phyloP scores from a whole-genome alignment of 2,329 filamentous ascomycete genomes.

The Setomelanomma holmii region DNA sequence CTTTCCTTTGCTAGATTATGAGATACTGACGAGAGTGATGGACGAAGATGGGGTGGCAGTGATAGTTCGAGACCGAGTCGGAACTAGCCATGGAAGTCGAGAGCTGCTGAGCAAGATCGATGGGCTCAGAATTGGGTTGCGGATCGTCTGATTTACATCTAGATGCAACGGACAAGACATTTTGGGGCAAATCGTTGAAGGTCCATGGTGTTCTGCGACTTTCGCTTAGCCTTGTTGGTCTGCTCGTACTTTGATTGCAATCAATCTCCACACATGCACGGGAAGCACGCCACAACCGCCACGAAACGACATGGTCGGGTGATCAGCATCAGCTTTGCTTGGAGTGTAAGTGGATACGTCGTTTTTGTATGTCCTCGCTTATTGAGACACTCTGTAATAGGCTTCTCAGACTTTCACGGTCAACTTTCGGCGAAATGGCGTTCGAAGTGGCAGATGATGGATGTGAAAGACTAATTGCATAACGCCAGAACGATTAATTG shows the following conservation, averaged over 20 bases:
- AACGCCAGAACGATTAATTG: not conserved
- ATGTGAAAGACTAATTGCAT: not conserved
- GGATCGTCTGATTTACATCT: not conserved
- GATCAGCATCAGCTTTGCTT: not conserved
- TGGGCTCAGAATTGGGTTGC: not conserved
- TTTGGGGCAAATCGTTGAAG: not conserved
- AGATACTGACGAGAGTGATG: slow-evolving; percentile 11
- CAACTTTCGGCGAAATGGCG: not conserved
- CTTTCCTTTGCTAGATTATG: slow-evolving; percentile 19
- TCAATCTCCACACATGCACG: not conserved
- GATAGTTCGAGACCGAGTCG: not conserved
- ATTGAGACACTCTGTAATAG: not conserved
- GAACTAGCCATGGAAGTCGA: not conserved
- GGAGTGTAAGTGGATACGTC: not conserved
- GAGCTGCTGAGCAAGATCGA: not conserved
- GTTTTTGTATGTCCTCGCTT: not conserved
- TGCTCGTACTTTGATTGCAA: not conserved
- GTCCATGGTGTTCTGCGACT: not conserved
- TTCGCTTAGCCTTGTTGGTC: not conserved
- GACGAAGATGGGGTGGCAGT: slow-evolving; percentile 1
- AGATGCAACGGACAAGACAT: too few species aligned
- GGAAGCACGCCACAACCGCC: not conserved
- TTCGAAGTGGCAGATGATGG: not conserved
- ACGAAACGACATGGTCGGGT: not conserved
- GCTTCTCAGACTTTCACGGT: not conserved